Percentiles rank a stretch among this genome's conserved stretches.
Conservation (phyloP, 495 filamentous ascomycete species). For the Penicillium nucicola region DNA sequence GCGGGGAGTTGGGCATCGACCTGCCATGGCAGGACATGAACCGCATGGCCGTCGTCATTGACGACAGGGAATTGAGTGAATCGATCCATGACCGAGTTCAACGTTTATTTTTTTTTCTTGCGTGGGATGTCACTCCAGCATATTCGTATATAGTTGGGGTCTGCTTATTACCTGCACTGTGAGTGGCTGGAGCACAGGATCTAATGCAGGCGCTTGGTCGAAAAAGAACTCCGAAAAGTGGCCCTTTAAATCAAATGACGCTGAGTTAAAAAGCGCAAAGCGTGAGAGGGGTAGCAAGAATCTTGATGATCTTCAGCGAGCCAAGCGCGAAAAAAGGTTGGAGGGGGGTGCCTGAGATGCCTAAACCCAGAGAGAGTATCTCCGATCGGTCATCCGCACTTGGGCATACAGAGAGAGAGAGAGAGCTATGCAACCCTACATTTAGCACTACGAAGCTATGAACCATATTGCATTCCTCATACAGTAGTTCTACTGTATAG, state of each 20-base stretch:
- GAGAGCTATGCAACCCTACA: too few relatives aligned
- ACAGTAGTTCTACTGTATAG: too few relatives aligned
- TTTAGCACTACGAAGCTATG: too few relatives aligned
- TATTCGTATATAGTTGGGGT: conserved; percentile 1
- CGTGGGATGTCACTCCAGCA: background rate
- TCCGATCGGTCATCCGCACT: too few relatives aligned
- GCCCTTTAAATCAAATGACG: too few relatives aligned
- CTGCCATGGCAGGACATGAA: conserved; percentile 17
- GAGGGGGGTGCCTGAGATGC: background rate
- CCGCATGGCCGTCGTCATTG: conserved; percentile 12
- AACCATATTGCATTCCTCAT: too few relatives aligned
- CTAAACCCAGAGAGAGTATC: background rate
- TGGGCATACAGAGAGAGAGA: too few relatives aligned
- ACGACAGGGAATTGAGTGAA: conserved; percentile 21
- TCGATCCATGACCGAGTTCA: conserved; percentile 15
- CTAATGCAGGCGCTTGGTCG: conserved; percentile 19
- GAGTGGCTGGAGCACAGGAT: conserved; percentile 18
- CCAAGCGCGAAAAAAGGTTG: conserved; percentile 3
- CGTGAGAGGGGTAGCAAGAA: background rate
- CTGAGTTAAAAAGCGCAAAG: background rate
- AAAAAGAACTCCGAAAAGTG: background rate
- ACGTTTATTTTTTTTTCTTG: background rate
- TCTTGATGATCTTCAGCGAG: conserved; percentile 1
- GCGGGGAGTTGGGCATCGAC: conserved; percentile 17
- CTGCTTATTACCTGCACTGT: conserved; percentile 19